A percentile compares a stretch with the other conserved stretches of the same genome.
Evolutionary conservation across 257 asterid species (phyloP).

Genomic region (Cinchona pubescens): DNA sequence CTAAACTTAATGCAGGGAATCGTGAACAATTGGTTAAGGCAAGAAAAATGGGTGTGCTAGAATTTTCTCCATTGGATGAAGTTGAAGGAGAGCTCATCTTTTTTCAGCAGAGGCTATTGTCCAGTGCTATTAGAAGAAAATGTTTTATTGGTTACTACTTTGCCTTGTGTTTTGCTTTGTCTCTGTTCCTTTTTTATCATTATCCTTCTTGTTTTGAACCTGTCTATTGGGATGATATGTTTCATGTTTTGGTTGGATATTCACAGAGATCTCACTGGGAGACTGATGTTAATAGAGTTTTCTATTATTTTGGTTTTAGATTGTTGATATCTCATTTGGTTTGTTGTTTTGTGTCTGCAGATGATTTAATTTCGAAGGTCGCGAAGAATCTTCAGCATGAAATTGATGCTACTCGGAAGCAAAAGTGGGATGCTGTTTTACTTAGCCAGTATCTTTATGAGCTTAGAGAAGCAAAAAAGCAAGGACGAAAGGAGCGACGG

Average conservation of each 20-base stretch:
- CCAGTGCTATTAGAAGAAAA: conserved; percentile 51
- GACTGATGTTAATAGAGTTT: neutral
- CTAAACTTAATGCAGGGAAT: conserved; percentile 37
- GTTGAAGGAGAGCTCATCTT: conserved; percentile 91
- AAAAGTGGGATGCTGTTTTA: conserved; percentile 79
- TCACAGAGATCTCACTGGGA: too few species aligned
- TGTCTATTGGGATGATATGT: too few species aligned
- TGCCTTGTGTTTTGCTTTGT: conserved; percentile 17
- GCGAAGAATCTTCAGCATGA: conserved; percentile 66
- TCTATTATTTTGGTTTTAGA: neutral
- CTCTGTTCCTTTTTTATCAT: conserved; percentile 6
- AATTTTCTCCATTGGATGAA: conserved; percentile 81
- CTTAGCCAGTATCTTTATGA: conserved; percentile 74
- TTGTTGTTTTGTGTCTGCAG: conserved; percentile 40
- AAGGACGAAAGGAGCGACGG: conserved; percentile 89
- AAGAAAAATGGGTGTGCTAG: conserved; percentile 46
- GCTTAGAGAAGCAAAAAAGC: conserved; percentile 86
- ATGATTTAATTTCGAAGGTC: conserved; percentile 67
- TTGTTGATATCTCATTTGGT: neutral
- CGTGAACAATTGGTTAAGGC: conserved; percentile 55
- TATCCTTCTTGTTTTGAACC: neutral
- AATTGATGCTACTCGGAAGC: conserved; percentile 57
- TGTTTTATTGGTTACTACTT: conserved; percentile 55
- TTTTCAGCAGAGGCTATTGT: conserved; percentile 63
- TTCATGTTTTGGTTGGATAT: too few species aligned